A percentile compares a stretch with the other conserved stretches of the same genome.
Evolutionary conservation across 345 rosid genomes (phyloP).

Genomic region (Streptanthus diversifolius): DNA sequence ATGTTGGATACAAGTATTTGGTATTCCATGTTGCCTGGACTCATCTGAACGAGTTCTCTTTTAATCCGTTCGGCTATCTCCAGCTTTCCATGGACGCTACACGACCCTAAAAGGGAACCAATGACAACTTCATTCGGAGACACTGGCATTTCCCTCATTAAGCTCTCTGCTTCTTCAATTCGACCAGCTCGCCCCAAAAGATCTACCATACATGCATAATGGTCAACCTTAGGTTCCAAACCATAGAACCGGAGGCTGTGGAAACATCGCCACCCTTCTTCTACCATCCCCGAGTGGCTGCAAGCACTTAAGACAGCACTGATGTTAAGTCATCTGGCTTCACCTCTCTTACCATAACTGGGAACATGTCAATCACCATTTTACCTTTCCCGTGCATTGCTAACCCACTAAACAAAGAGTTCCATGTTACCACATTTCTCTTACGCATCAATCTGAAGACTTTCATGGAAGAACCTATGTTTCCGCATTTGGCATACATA

Average conservation of each 20-base stretch:
- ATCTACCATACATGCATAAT: conserved; percentile 90
- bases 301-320: conserved; percentile 71
- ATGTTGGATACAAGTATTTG: conserved; percentile 66
- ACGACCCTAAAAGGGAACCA: conserved; percentile 80
- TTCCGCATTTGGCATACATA: conserved; percentile 87
- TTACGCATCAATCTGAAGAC: conserved; percentile 49
- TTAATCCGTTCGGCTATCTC: conserved; percentile 48
- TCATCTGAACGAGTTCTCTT: conserved; percentile 47
- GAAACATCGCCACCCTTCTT: conserved; percentile 51
- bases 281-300: conserved; percentile 75
- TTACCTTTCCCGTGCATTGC: conserved; percentile 72
- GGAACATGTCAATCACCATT: conserved; percentile 48
- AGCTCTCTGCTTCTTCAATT: conserved; percentile 62
- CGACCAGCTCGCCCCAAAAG: conserved; percentile 73
- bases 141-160: conserved; percentile 61
- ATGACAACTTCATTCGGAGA: conserved; percentile 77
- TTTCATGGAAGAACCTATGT: conserved; percentile 45
- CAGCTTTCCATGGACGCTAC: conserved; percentile 56
- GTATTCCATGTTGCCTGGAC: conserved; percentile 60
- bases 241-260: conserved; percentile 41
- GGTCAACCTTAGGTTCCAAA: conserved; percentile 59
- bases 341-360: conserved; percentile 57
- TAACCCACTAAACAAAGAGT: conserved; percentile 66
- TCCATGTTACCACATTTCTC: conserved; percentile 81
- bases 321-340: conserved; percentile 67